Evolutionary conservation across 2,329 filamentous ascomycete species (phyloP).

Genomic region (Cercospora sojina): DNA sequence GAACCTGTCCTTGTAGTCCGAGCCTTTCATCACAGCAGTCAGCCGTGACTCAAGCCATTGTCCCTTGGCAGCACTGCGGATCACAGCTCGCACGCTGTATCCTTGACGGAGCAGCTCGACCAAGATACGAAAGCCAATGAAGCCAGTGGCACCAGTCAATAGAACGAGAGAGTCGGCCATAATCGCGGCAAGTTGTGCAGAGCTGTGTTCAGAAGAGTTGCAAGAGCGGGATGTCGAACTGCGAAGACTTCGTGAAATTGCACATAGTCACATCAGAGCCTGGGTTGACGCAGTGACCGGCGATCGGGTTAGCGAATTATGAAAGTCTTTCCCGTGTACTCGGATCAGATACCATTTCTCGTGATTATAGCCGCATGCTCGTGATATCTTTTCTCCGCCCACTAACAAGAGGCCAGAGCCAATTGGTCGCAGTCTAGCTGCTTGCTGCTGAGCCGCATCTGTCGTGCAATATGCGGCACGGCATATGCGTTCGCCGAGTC

Average conservation of each 20-base stretch:
- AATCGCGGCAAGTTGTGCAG: neutral
- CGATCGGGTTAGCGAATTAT: neutral
- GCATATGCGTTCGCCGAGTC: neutral
- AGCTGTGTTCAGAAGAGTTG: neutral
- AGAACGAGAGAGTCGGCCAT: conserved; percentile 26
- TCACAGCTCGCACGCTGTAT: conserved; percentile 41
- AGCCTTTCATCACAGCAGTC: neutral
- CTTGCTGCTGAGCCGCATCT: neutral
- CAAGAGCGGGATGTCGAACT: neutral
- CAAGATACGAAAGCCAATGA: conserved; percentile 41
- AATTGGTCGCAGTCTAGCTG: neutral
- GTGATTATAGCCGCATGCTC: neutral
- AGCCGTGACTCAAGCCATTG: conserved; percentile 30
- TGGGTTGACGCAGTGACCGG: neutral
- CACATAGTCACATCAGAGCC: neutral
- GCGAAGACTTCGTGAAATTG: neutral
- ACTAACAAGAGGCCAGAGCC: neutral
- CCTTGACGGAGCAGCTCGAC: conserved; percentile 37
- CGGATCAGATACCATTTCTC: too few species aligned
- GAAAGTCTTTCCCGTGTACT: neutral
- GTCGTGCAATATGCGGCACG: neutral
- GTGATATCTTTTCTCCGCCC: neutral
- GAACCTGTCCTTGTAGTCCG: conserved; percentile 26
- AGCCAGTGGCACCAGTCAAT: conserved; percentile 44
- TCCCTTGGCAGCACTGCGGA: conserved; percentile 39